phyloP scores from a whole-genome alignment of 2,329 filamentous ascomycete species.

The Thielaviopsis musarum region DNA sequence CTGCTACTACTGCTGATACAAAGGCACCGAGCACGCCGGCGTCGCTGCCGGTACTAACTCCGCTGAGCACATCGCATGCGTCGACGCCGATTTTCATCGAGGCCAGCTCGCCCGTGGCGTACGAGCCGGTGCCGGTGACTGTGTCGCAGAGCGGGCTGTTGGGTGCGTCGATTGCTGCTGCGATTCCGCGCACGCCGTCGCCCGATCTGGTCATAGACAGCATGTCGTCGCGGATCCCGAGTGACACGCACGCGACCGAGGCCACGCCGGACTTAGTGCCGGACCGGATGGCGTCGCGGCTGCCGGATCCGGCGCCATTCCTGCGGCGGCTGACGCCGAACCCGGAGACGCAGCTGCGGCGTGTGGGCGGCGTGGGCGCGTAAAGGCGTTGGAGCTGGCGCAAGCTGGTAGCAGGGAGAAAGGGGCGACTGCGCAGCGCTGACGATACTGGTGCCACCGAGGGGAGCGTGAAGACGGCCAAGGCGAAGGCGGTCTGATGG shows the following conservation, averaged over 20 bases:
- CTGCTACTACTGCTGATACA: neutral
- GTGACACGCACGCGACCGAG: conserved; percentile 34
- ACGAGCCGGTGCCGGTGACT: neutral
- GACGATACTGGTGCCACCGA: neutral
- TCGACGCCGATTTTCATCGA: conserved; percentile 25
- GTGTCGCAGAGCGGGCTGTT: neutral
- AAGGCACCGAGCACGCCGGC: neutral
- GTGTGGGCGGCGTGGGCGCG: conserved; percentile 16
- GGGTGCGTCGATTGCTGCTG: conserved; percentile 10
- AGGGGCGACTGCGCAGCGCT: neutral
- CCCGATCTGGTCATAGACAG: conserved; percentile 21
- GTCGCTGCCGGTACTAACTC: conserved; percentile 1
- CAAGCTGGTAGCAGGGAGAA: neutral
- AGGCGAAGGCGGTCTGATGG: no score
- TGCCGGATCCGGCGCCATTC: conserved; percentile 30
- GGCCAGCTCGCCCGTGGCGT: conserved; percentile 21
- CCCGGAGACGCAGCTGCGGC: conserved; percentile 26
- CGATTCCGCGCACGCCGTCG: conserved; percentile 27
- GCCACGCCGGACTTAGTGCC: conserved; percentile 41
- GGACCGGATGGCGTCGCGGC: conserved; percentile 43
- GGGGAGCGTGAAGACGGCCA: neutral
- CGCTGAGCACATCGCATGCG: conserved; percentile 15
- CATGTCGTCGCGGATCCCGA: conserved; percentile 10
- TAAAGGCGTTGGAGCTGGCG: conserved; percentile 6
- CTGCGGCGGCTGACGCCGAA: conserved; percentile 29